Base-by-base conservation (phyloP, 768 basidiomycete species). In the Hypholoma sublateritium region DNA sequence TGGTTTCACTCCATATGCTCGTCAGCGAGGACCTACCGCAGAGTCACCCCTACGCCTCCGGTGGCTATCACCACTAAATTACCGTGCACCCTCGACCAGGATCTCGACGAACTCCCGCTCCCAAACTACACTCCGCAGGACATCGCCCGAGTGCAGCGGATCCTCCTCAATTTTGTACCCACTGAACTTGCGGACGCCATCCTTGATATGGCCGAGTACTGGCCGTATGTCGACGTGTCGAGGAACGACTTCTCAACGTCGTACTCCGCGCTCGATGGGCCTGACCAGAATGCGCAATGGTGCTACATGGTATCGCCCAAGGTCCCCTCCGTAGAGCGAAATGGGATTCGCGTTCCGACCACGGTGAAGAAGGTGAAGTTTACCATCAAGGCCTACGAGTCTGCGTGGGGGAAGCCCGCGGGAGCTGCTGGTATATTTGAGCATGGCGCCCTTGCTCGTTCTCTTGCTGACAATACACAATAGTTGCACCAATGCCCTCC, bases 241-340 rank as follows among this genome's bases (percentile, higher is more conserved):
- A 64, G 66, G 14, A 67, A 69, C 47, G 57, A 63, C 7, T 69
- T 60, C 50, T 58, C 56, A 4, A 59, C 67, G 12, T 59, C 64
- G 3, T 62, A 59, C 49, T 60, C 65, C 24, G 66, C 67, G 11
- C 52, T 69, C 2, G 67, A 69, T 21, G 64, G 58, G 21, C 57
- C 64, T 13, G 64, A 69, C 43, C 32, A 50, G n/a, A 60, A 69
- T 44, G 67, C 65, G 2, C 64, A 67, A 50, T 69, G 67, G 67
- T 67, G 67, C 43, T 69, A 64, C 43, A 62, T 69, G 22, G 58
- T 69, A 13, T 60, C 64, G 0, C 67, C 67, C 0, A 45, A 55
- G 24, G 55, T 69, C 19, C 64, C 67, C 13, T 47, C 63, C 8
- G n/a, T 66, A 6, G 44, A 56, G 36, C 58, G 57, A 17, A 55